Conservation (phyloP, 345 rosid genomes). For the Gossypium ekmanianum region DNA sequence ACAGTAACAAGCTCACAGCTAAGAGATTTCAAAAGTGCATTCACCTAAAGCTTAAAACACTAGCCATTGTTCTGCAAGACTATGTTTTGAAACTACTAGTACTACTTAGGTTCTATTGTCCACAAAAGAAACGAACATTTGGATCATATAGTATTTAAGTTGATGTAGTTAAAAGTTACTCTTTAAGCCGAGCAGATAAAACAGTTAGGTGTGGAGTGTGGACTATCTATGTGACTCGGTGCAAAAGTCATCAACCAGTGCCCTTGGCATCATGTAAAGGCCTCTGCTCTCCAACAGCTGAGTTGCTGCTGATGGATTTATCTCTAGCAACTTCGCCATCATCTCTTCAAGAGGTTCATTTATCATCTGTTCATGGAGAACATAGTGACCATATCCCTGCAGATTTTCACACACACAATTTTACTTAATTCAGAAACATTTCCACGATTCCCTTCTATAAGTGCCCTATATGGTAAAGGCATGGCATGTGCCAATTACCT, state of each 20-base stretch:
- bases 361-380: conserved; percentile 35
- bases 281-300: conserved; percentile 52
- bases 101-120: conserved; percentile 1
- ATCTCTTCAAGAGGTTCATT: conserved; percentile 50
- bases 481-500: conserved; percentile 30
- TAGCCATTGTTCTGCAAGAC: conserved; percentile 2
- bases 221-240: conserved; percentile 10
- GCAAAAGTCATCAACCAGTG: conserved; percentile 28
- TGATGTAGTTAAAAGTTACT: background rate
- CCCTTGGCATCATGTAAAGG: conserved; percentile 41
- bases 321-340: conserved; percentile 38
- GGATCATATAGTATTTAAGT: conserved; percentile 2
- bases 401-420: conserved; percentile 6
- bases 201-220: background rate
- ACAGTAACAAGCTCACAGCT: background rate
- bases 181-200: background rate
- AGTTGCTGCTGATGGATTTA: conserved; percentile 43
- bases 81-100: background rate
- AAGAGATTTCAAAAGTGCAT: background rate
- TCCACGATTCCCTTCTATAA: background rate
- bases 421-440: background rate
- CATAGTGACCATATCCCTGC: conserved; percentile 55
- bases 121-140: background rate
- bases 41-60: background rate
- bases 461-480: background rate